These are phyloP conservation scores for Fusarium drepaniforme DNA, from an alignment of 2,329 filamentous ascomycete genomes.

Conservation along the genomic window DNA sequence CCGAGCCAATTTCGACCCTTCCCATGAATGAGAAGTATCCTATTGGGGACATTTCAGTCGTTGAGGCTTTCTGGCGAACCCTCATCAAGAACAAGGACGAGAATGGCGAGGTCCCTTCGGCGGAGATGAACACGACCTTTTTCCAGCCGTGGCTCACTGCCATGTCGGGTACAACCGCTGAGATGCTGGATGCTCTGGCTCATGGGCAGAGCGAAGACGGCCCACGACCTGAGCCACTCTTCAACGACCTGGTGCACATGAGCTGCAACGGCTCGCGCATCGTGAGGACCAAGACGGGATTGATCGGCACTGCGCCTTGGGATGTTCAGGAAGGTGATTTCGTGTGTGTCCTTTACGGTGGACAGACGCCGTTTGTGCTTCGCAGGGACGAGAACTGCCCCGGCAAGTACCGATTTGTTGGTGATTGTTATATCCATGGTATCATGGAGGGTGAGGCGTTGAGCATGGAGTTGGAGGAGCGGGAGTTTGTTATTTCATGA, in stretches of 20 bases:
- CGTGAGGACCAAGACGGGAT: constrained; percentile 6
- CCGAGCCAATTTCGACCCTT: neutral
- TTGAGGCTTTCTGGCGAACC: constrained; percentile 14
- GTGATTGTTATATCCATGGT: constrained; percentile 14
- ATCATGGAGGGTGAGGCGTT: constrained; percentile 14
- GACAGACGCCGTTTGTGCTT: constrained; percentile 13
- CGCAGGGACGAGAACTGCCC: constrained; percentile 3
- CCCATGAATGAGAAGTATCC: constrained; percentile 9
- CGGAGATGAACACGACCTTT: constrained; percentile 4
- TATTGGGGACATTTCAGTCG: constrained; percentile 1
- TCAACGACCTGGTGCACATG: constrained; percentile 14
- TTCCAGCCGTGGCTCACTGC: constrained; percentile 6
- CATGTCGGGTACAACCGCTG: constrained; percentile 4
- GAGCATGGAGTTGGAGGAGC: constrained; percentile 14
- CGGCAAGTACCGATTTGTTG: constrained; percentile 9
- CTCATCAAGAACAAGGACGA: constrained; percentile 12
- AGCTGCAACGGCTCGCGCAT: constrained; percentile 14
- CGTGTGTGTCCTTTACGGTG: constrained; percentile 7
- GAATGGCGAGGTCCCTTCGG: constrained; percentile 5
- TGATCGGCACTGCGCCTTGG: constrained; percentile 6
- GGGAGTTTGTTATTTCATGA: constrained; percentile 14
- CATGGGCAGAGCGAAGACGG: constrained; percentile 7
- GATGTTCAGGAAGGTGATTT: constrained; percentile 6
- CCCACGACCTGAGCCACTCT: constrained; percentile 10
- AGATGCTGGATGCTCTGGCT: constrained; percentile 10